Evolutionary conservation across 2,329 filamentous ascomycete genomes (phyloP).

Genomic region (Reticulascus tulasneorum): DNA sequence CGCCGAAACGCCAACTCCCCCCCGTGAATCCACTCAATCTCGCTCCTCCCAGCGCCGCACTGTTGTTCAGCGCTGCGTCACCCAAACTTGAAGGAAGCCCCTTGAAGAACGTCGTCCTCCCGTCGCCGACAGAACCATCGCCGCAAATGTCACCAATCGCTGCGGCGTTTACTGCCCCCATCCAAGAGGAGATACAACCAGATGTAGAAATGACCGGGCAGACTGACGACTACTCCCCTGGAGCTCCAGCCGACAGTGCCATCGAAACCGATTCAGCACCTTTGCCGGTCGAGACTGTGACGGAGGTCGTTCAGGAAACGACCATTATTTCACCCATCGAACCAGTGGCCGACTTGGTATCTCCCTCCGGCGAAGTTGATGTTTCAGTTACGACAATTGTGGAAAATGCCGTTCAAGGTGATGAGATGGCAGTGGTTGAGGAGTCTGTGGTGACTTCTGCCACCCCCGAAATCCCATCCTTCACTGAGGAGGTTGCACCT

Average conservation of each 20-base stretch:
- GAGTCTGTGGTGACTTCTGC: too few species aligned
- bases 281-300: background rate
- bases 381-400: too few species aligned
- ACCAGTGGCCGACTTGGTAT: background rate
- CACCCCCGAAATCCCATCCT: too few species aligned
- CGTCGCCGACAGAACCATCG: slow-evolving; percentile 38
- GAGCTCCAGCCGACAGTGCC: background rate
- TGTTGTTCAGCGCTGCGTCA: slow-evolving; percentile 18
- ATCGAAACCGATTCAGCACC: background rate
- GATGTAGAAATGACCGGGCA: slow-evolving; percentile 6
- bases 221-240: slow-evolving; percentile 1
- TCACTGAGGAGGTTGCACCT: too few species aligned
- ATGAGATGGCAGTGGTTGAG: too few species aligned
- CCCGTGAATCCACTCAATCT: slow-evolving; percentile 27
- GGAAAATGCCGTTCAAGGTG: too few species aligned
- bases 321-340: slow-evolving; percentile 1
- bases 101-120: slow-evolving; percentile 47
- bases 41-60: slow-evolving; percentile 24
- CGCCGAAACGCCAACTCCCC: slow-evolving; percentile 1
- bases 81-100: slow-evolving; percentile 46
- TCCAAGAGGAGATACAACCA: slow-evolving; percentile 1
- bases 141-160: slow-evolving; percentile 15
- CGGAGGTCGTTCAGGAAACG: slow-evolving; percentile 5
- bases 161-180: slow-evolving; percentile 4
- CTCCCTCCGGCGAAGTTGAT: too few species aligned